phyloP scores from a whole-genome alignment of 768 basidiomycete species.

The Russula emetica region DNA sequence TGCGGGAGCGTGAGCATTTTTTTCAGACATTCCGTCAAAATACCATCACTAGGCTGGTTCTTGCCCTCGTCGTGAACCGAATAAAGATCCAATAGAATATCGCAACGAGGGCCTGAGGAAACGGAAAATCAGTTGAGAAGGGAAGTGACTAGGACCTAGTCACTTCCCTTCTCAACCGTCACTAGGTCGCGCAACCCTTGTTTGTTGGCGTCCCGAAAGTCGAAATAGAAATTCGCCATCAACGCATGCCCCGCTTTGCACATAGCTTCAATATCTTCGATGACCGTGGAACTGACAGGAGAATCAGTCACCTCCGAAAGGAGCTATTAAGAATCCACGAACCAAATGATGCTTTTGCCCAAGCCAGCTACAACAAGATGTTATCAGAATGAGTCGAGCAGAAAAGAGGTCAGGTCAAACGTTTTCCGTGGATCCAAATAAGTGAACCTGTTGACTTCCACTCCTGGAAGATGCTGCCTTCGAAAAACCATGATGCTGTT shows the following conservation, averaged over 20 bases:
- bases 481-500: background rate
- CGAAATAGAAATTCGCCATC: constrained; percentile 1
- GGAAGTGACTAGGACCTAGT: background rate
- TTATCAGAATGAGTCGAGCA: background rate
- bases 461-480: background rate
- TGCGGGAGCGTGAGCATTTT: background rate
- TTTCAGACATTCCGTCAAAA: background rate
- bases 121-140: constrained; percentile 1
- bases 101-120: background rate
- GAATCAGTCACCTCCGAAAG: background rate
- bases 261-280: background rate
- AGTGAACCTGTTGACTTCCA: constrained; percentile 5
- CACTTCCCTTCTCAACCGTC: no score
- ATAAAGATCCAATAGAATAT: background rate
- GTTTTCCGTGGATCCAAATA: constrained; percentile 12
- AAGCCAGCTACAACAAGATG: background rate
- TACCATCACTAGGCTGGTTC: no score
- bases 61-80: no score
- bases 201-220: background rate
- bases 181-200: background rate
- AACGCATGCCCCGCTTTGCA: background rate
- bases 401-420: background rate
- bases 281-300: background rate
- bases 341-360: constrained; percentile 14
- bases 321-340: background rate